Evolutionary conservation across 1,284 basidiomycete genomes (phyloP).

Genomic region (Cryptococcus wingfieldii): DNA sequence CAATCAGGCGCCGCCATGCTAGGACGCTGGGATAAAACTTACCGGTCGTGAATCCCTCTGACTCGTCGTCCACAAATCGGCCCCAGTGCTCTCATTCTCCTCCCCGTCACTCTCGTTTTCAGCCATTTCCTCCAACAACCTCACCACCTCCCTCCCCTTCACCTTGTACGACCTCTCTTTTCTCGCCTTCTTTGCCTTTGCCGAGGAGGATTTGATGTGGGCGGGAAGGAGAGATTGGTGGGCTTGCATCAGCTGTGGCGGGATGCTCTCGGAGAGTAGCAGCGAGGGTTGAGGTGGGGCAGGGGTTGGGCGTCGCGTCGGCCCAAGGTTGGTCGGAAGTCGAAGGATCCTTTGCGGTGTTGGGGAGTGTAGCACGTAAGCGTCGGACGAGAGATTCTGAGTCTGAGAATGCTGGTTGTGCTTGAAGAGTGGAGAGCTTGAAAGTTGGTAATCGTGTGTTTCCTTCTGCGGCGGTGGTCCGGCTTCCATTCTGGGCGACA

Average conservation of each 20-base stretch:
- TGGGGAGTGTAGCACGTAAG: too few relatives aligned
- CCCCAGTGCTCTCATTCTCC: neutral
- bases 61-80: neutral
- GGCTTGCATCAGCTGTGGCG: neutral
- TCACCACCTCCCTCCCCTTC: neutral
- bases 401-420: too few relatives aligned
- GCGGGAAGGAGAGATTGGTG: slow-evolving; percentile 1
- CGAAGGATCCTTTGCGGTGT: too few relatives aligned
- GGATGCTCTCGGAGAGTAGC: neutral
- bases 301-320: too few relatives aligned
- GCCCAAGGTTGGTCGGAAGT: too few relatives aligned
- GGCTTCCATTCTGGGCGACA: too few relatives aligned
- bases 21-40: neutral
- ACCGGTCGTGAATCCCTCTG: neutral
- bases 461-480: too few relatives aligned
- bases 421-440: too few relatives aligned
- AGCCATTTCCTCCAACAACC: neutral
- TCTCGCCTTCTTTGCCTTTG: neutral
- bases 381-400: too few relatives aligned
- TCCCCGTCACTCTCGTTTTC: neutral
- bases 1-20: neutral
- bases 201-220: neutral
- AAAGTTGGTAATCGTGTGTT: too few relatives aligned
- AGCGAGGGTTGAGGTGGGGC: too few relatives aligned
- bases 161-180: neutral